phyloP scores from a whole-genome alignment of 768 basidiomycete genomes.

The Suillus luteus region DNA sequence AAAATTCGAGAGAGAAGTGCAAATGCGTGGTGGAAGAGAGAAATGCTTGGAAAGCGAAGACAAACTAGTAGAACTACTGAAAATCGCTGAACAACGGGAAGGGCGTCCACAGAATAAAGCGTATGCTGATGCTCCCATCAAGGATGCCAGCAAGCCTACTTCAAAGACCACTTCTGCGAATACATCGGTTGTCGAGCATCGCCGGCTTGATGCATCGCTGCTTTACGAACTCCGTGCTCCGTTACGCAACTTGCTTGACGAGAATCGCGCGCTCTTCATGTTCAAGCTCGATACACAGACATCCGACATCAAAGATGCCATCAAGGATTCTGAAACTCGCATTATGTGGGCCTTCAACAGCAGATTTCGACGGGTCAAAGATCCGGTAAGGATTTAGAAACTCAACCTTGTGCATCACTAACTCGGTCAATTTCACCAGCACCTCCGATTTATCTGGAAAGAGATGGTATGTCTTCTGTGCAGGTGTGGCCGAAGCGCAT shows the following conservation, averaged over 20 bases:
- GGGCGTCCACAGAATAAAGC: neutral
- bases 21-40: constrained; percentile 34
- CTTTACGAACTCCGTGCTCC: neutral
- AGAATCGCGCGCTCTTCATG: neutral
- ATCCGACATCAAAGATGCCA: neutral
- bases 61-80: neutral
- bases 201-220: neutral
- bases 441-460: constrained; percentile 53
- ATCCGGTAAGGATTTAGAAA: neutral
- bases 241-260: neutral
- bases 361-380: neutral
- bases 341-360: constrained; percentile 3
- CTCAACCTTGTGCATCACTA: too few relatives aligned
- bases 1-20: constrained; percentile 21
- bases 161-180: neutral
- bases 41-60: constrained; percentile 25
- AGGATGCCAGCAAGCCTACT: neutral
- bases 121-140: neutral
- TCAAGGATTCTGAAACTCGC: neutral
- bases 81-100: neutral
- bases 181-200: too few relatives aligned
- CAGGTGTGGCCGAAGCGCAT: neutral
- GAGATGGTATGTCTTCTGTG: constrained; percentile 45
- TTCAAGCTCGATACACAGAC: neutral
- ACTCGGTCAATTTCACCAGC: constrained; percentile 32